Evolutionary conservation across 441 rosid genomes (phyloP).

Genomic region (Omphalea diandra): DNA sequence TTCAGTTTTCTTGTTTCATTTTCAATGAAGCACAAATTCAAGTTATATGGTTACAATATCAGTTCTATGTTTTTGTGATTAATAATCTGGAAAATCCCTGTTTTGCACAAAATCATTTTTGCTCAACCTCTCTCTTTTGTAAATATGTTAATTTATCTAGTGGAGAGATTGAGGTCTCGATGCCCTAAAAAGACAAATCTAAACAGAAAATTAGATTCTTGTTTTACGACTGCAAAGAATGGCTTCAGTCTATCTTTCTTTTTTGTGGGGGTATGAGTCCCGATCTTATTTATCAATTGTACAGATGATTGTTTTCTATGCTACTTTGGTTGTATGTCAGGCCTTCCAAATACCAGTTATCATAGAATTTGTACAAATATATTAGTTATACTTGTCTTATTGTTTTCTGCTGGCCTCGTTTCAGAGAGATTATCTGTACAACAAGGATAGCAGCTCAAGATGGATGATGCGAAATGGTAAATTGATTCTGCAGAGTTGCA

Average conservation of each 20-base stretch:
- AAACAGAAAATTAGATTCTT: no score
- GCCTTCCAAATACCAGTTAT: neutral
- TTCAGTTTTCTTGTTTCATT: no score
- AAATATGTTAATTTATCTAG: no score
- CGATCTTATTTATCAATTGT: no score
- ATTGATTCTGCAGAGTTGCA: no score
- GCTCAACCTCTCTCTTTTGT: no score
- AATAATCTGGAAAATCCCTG: neutral
- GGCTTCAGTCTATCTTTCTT: no score
- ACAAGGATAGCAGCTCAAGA: slow-evolving; percentile 23
- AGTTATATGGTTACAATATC: neutral
- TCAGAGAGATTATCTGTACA: slow-evolving; percentile 51
- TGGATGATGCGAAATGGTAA: neutral
- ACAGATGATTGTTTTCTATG: neutral
- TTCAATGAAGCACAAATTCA: no score
- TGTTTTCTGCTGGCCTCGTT: neutral
- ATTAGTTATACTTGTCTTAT: neutral
- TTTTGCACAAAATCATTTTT: neutral
- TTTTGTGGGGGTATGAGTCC: no score
- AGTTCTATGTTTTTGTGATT: neutral
- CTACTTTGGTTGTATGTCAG: neutral
- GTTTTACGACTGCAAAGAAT: no score
- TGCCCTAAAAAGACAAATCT: no score
- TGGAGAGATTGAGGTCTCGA: no score
- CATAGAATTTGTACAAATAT: neutral